These are phyloP conservation scores for Neospermospora avenae DNA, from an alignment of 2,329 filamentous ascomycete species.

Conservation along the genomic window DNA sequence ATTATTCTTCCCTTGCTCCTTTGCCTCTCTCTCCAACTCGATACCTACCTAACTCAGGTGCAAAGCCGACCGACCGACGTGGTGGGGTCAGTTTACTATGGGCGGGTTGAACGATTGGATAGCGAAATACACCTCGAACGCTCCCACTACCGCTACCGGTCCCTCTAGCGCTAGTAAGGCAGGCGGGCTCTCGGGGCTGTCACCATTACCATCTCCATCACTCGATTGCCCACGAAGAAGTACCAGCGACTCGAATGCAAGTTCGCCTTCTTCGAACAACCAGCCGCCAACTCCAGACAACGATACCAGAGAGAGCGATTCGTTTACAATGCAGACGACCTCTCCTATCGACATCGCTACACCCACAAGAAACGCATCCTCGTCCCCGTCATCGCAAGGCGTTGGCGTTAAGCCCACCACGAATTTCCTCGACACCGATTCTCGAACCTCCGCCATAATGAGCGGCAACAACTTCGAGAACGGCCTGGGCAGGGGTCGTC, in stretches of 20 bases:
- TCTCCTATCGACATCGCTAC: constrained; percentile 37
- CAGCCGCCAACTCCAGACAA: constrained; percentile 18
- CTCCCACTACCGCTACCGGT: background rate
- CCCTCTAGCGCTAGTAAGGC: background rate
- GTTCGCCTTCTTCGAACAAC: constrained; percentile 15
- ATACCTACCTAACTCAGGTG: background rate
- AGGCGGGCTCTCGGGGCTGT: too few species aligned
- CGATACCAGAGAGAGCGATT: constrained; percentile 3
- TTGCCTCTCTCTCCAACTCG: background rate
- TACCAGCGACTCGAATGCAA: constrained; percentile 5
- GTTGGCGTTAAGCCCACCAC: constrained; percentile 21
- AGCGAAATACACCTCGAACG: background rate
- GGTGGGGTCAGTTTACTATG: background rate
- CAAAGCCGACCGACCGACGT: background rate
- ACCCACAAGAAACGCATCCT: constrained; percentile 34
- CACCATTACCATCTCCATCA: too few species aligned
- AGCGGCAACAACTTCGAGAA: constrained; percentile 54
- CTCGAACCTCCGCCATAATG: constrained; percentile 51
- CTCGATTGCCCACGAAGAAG: too few species aligned
- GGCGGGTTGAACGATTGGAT: constrained; percentile 5
- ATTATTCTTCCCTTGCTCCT: background rate
- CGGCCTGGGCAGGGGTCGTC: constrained; percentile 48
- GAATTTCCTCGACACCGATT: constrained; percentile 31
- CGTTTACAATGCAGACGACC: constrained; percentile 33
- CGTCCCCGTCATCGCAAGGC: constrained; percentile 39